Evolutionary conservation across 148 eudicot genomes (phyloP).

Genomic region (Rhododendron kiyosumense): DNA sequence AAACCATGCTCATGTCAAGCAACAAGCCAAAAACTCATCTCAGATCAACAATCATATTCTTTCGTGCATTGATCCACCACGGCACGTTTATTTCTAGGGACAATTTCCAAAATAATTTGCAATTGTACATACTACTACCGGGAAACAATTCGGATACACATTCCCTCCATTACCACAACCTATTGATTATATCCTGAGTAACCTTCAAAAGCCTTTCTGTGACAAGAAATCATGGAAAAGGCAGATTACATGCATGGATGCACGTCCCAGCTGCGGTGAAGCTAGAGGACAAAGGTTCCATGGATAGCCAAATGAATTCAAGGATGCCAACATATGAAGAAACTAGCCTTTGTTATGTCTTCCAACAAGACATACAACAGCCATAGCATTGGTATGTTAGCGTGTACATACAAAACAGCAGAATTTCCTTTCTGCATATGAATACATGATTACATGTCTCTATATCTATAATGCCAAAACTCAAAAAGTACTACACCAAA

Average conservation of each 20-base stretch:
- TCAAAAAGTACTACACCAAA: neutral
- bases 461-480: neutral
- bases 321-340: neutral
- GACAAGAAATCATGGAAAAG: neutral
- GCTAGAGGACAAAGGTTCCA: neutral
- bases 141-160: neutral
- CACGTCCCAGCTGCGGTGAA: neutral
- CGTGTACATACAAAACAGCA: neutral
- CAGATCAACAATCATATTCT: neutral
- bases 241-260: neutral
- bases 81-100: neutral
- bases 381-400: neutral
- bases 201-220: neutral
- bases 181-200: neutral
- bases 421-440: neutral
- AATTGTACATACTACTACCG: neutral
- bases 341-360: neutral
- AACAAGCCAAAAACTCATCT: neutral
- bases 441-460: neutral
- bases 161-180: neutral
- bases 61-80: neutral
- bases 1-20: neutral
- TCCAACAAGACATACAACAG: neutral
- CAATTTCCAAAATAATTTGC: neutral
- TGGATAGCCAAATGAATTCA: neutral